Evolutionary conservation across 305 asterid genomes (phyloP), one percentile per base, ranked within the genome.

Genomic region (Plantago coronopus): DNA sequence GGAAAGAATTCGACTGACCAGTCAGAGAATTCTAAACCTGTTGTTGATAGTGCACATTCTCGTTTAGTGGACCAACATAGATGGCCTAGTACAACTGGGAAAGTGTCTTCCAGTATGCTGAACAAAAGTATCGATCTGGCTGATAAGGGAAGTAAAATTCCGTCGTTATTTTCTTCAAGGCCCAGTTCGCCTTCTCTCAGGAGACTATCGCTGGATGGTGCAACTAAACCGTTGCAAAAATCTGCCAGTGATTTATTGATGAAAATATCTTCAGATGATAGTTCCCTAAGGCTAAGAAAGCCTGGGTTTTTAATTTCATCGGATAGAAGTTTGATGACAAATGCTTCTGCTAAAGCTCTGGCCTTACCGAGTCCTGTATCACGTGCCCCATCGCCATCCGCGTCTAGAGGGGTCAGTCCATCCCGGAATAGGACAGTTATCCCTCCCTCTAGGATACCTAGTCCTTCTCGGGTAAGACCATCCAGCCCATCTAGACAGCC

Each of bases 151-250:
- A 71, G 71, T 13, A 76, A 27, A 76, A 45, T 29, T 19, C 58
- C 72, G 15, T 59, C 83, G 57, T 59, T 73, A 48, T 48, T 80
- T 54, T 70, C 64, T 63, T 62, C 79, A 29, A 75, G 70, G 51
- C 63, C 57, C 27, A 78, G 61, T 18, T 21, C 76, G 3, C 79
- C 83, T 69, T 72, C 84, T 34, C 43, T 60, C 50, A 71, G 91
- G 81, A 78, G 86, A 78, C 69, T 77, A 55, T 86, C 97, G 38
- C 67, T 87, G 68, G 97, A 85, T 73, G 83, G 83, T 64, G 62
- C 75, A 31, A 60, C 68, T 69, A 82, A 64, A 48, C 85, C 84
- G 21, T 51, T 68, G 64, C 82, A 78, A 62, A 85, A 76, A 73
- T 74, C 90, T 48, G 57, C 86, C 17, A 83, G 79, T 54, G 88